Conservation (phyloP, 2,329 filamentous ascomycete genomes). For the Aureobasidium sp. region DNA sequence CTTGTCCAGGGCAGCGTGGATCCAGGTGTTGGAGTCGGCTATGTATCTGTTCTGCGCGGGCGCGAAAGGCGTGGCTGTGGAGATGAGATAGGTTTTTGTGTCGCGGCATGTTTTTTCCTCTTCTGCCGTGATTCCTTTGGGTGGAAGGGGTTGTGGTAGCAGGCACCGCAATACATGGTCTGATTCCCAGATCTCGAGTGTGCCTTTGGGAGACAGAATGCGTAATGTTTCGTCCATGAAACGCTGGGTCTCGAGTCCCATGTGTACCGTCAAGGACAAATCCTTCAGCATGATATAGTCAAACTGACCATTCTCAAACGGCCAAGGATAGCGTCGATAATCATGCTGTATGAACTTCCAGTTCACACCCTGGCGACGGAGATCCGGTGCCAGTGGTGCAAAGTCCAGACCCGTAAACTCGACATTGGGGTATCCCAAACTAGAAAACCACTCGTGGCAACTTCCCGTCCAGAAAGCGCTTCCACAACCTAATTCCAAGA, state of each 20-base stretch:
- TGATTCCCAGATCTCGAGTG: slow-evolving; percentile 81
- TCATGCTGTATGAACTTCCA: slow-evolving; percentile 90
- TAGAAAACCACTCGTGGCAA: slow-evolving; percentile 70
- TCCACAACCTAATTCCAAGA: slow-evolving; percentile 82
- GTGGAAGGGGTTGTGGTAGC: slow-evolving; percentile 60
- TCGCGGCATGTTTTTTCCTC: slow-evolving; percentile 56
- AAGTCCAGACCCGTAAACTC: slow-evolving; percentile 78
- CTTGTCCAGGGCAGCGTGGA: slow-evolving; percentile 63
- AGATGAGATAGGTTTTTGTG: slow-evolving; percentile 74
- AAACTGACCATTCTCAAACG: slow-evolving; percentile 71
- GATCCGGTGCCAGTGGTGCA: slow-evolving; percentile 58
- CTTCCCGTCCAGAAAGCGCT: slow-evolving; percentile 83
- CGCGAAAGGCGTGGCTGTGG: slow-evolving; percentile 72
- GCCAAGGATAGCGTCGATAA: slow-evolving; percentile 63
- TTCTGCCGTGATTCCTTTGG: slow-evolving; percentile 45
- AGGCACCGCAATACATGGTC: slow-evolving; percentile 79
- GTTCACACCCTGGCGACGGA: slow-evolving; percentile 64
- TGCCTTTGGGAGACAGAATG: slow-evolving; percentile 66
- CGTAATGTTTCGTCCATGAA: slow-evolving; percentile 68
- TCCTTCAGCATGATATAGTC: slow-evolving; percentile 88
- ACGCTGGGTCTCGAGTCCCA: slow-evolving; percentile 44
- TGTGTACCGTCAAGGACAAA: slow-evolving; percentile 57
- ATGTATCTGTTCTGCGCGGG: slow-evolving; percentile 73
- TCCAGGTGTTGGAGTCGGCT: slow-evolving; percentile 75
- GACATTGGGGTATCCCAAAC: slow-evolving; percentile 58